These are phyloP conservation scores for Elsinoe fawcettii DNA, from an alignment of 2,329 filamentous ascomycete species.

Conservation along the genomic window DNA sequence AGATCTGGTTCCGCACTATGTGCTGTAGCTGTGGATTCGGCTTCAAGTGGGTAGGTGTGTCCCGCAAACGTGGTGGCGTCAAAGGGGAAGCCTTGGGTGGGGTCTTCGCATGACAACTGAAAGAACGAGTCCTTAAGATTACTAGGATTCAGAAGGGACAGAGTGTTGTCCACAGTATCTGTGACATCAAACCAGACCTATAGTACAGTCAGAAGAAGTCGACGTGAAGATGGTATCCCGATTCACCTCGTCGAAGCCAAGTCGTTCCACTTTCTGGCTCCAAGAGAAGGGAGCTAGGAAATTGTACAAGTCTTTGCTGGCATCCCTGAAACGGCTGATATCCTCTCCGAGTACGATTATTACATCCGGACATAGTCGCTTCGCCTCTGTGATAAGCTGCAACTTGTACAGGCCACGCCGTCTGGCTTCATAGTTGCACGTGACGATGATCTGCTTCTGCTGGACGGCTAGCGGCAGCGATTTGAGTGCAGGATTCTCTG, in stretches of 20 bases:
- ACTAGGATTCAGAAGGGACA: conserved; percentile 59
- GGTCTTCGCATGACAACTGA: conserved; percentile 62
- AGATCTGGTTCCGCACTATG: conserved; percentile 16
- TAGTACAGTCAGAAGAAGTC: not conserved
- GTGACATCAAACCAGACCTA: conserved; percentile 70
- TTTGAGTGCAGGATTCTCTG: conserved; percentile 65
- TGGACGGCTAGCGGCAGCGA: conserved; percentile 71
- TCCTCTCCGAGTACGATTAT: conserved; percentile 84
- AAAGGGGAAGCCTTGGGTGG: conserved; percentile 71
- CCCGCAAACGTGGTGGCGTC: conserved; percentile 64
- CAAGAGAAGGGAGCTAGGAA: conserved; percentile 69
- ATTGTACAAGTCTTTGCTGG: conserved; percentile 69
- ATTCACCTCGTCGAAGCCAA: conserved; percentile 82
- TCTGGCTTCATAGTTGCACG: conserved; percentile 89
- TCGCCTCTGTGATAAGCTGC: conserved; percentile 76
- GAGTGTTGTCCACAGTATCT: conserved; percentile 77
- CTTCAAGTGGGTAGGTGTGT: conserved; percentile 45
- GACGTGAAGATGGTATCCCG: not conserved
- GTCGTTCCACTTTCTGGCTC: conserved; percentile 67
- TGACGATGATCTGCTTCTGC: conserved; percentile 88
- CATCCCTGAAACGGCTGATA: conserved; percentile 74
- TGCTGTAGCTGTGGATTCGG: not conserved
- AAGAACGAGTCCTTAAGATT: conserved; percentile 68
- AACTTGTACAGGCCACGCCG: conserved; percentile 65
- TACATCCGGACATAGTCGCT: conserved; percentile 70